Evolutionary conservation across 2,329 filamentous ascomycete species (phyloP).

Genomic region (Sporothrix phasma): DNA sequence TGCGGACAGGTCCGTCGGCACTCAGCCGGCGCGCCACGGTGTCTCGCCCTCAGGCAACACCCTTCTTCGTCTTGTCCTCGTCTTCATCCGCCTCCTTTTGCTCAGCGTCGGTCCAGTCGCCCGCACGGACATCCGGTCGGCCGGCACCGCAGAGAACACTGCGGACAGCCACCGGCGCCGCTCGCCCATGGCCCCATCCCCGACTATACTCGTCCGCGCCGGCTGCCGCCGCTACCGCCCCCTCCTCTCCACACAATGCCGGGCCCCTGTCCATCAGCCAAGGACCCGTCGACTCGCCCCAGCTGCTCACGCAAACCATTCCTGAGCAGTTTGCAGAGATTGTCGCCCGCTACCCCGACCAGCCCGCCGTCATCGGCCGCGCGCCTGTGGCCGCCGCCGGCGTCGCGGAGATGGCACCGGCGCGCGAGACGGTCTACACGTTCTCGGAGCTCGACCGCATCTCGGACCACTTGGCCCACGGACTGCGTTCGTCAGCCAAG

Average conservation of each 20-base stretch:
- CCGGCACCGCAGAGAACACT: neutral
- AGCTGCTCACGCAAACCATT: constrained; percentile 57
- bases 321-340: constrained; percentile 61
- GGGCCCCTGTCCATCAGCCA: constrained; percentile 8
- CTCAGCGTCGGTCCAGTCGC: neutral
- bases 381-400: constrained; percentile 27
- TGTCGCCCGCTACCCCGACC: constrained; percentile 55
- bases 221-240: neutral
- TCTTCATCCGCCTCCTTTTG: neutral
- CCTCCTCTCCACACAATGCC: neutral
- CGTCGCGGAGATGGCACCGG: neutral
- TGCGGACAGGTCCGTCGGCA: neutral
- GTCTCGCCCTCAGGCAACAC: neutral
- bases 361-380: constrained; percentile 46
- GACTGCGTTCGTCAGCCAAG: constrained; percentile 53
- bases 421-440: constrained; percentile 53
- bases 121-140: neutral
- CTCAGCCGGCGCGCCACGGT: neutral
- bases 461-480: constrained; percentile 66
- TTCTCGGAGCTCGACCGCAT: constrained; percentile 65
- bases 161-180: neutral
- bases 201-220: neutral
- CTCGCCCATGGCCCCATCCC: neutral
- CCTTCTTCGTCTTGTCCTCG: neutral
- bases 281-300: constrained; percentile 39